phyloP scores from a whole-genome alignment of 1,139 yeast genomes.

The Geotrichum klebahnii region DNA sequence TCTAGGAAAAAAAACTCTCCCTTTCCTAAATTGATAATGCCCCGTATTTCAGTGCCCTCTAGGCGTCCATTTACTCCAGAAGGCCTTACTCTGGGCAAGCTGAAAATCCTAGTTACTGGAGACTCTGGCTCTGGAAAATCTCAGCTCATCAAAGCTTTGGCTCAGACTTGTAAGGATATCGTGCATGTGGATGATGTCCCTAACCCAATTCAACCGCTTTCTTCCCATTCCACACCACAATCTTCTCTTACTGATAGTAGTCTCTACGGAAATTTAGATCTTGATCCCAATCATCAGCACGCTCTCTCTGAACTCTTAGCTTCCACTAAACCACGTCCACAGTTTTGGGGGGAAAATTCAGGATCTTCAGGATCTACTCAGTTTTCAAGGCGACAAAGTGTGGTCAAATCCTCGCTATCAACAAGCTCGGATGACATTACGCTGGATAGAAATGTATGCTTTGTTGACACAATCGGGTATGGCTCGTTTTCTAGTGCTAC shows the following conservation, averaged over 20 bases:
- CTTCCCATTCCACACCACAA: background rate
- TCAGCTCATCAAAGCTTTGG: slow-evolving; percentile 30
- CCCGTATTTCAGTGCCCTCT: slow-evolving; percentile 14
- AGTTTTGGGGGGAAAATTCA: background rate
- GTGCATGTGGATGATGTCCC: slow-evolving; percentile 25
- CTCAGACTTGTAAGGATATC: slow-evolving; percentile 28
- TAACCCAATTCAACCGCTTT: background rate
- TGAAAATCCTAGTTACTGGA: slow-evolving; percentile 18
- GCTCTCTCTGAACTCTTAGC: slow-evolving; percentile 12
- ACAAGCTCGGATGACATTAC: slow-evolving; percentile 25
- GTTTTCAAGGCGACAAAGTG: slow-evolving; percentile 24
- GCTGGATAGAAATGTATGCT: slow-evolving; percentile 32
- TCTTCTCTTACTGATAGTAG: background rate
- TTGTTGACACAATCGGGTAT: slow-evolving; percentile 32
- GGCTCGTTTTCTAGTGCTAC: slow-evolving; percentile 25
- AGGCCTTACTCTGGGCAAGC: slow-evolving; percentile 17
- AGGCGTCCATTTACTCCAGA: slow-evolving; percentile 13
- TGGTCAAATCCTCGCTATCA: slow-evolving; percentile 26
- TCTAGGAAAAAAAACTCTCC: background rate
- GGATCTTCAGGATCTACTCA: background rate
- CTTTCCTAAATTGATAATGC: slow-evolving; percentile 19
- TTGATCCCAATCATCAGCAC: background rate
- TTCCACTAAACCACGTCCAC: slow-evolving; percentile 2
- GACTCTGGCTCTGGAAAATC: slow-evolving; percentile 32
- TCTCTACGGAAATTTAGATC: slow-evolving; percentile 1